phyloP scores from a whole-genome alignment of 805 yeast genomes.

The Lipomyces yamadae region DNA sequence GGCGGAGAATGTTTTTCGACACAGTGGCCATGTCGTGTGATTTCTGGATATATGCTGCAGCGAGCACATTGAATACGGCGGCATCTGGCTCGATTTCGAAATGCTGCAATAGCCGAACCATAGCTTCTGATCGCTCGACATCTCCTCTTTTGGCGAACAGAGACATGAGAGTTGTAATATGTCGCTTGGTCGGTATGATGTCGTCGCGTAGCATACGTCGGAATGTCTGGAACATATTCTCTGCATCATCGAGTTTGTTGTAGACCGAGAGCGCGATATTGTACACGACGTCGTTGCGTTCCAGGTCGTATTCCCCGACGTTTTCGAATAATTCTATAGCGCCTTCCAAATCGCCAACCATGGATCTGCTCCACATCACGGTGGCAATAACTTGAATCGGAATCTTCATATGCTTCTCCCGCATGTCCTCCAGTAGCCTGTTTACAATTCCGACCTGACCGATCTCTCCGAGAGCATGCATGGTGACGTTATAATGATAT shows the following conservation, averaged over 20 bases:
- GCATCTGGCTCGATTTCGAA: slow-evolving; percentile 22
- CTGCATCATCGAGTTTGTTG: slow-evolving; percentile 10
- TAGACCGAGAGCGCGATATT: slow-evolving; percentile 31
- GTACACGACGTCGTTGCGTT: slow-evolving; percentile 23
- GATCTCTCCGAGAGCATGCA: slow-evolving; percentile 30
- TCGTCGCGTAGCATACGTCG: slow-evolving; percentile 18
- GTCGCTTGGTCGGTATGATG: slow-evolving; percentile 14
- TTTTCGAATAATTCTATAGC: slow-evolving; percentile 23
- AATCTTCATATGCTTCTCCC: slow-evolving; percentile 10
- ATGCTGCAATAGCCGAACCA: slow-evolving; percentile 18
- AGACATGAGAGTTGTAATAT: slow-evolving; percentile 34
- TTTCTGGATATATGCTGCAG: slow-evolving; percentile 19
- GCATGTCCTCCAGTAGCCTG: slow-evolving; percentile 21
- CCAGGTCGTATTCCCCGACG: slow-evolving; percentile 12
- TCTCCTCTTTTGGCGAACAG: slow-evolving; percentile 25
- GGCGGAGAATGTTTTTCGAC: not conserved
- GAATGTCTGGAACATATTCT: slow-evolving; percentile 27
- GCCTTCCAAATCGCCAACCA: slow-evolving; percentile 29
- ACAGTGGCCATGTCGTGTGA: not conserved
- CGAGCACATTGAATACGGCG: slow-evolving; percentile 20
- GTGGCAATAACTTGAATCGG: slow-evolving; percentile 12
- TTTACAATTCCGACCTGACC: slow-evolving; percentile 30
- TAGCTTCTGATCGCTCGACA: slow-evolving; percentile 15
- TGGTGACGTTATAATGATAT: slow-evolving; percentile 25
- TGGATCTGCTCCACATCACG: slow-evolving; percentile 25